Evolutionary conservation across 192 early-diverging fungal species (phyloP).

Genomic region (Physocladia obscura): DNA sequence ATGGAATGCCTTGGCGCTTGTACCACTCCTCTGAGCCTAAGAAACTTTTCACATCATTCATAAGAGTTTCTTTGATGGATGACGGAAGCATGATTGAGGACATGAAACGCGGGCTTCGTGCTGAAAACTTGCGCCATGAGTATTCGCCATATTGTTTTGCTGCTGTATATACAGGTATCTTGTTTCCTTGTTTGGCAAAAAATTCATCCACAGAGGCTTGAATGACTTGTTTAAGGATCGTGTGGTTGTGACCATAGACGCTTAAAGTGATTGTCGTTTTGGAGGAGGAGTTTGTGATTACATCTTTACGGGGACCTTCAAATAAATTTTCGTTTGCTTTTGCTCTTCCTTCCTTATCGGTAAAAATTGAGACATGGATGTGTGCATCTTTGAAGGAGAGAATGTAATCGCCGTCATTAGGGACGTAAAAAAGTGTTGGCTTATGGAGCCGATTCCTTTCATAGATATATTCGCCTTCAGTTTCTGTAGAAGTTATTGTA

Average conservation of each 20-base stretch:
- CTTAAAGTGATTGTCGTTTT: background rate
- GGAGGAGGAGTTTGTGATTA: background rate
- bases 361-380: background rate
- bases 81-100: conserved; percentile 6
- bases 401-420: background rate
- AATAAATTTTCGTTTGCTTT: too few relatives aligned
- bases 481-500: background rate
- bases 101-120: background rate
- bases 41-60: conserved; percentile 44
- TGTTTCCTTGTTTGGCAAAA: background rate
- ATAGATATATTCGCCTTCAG: background rate
- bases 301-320: background rate
- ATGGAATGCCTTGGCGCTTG: conserved; percentile 70
- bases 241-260: background rate
- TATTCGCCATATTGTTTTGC: too few relatives aligned
- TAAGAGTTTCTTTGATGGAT: background rate
- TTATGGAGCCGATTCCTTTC: background rate
- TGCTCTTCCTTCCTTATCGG: background rate
- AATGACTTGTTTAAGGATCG: background rate
- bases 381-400: background rate
- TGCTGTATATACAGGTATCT: background rate
- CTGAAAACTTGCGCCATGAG: background rate
- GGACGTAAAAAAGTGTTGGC: conserved; percentile 17
- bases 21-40: conserved; percentile 61
- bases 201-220: background rate